Evolutionary conservation across 2,329 filamentous ascomycete genomes (phyloP).

Genomic region (Didymella pinodella): DNA sequence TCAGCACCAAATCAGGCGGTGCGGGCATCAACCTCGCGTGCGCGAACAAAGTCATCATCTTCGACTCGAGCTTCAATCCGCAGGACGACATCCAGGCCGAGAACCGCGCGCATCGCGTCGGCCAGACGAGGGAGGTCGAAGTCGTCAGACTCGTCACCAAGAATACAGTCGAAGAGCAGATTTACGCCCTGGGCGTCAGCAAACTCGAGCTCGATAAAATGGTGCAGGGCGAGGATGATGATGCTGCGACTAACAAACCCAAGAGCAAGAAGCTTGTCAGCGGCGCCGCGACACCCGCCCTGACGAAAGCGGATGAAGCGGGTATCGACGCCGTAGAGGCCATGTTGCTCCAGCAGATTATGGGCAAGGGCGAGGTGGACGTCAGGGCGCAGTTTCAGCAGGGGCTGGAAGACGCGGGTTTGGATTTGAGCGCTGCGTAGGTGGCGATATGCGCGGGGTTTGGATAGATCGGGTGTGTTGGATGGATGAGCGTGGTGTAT

Average conservation of each 20-base stretch:
- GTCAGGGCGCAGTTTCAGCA: constrained; percentile 53
- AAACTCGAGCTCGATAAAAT: constrained; percentile 88
- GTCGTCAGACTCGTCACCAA: constrained; percentile 83
- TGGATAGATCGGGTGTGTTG: background rate
- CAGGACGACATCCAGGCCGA: constrained; percentile 99
- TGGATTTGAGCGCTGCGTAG: constrained; percentile 45
- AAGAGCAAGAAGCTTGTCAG: constrained; percentile 29
- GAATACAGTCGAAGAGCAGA: constrained; percentile 89
- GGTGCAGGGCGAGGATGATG: constrained; percentile 68
- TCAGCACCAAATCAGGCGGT: constrained; percentile 94
- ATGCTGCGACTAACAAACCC: constrained; percentile 17
- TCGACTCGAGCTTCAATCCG: constrained; percentile 96
- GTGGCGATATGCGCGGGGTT: background rate
- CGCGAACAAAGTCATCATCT: constrained; percentile 97
- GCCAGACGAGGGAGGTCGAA: constrained; percentile 89
- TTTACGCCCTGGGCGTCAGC: constrained; percentile 87
- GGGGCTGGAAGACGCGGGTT: constrained; percentile 53
- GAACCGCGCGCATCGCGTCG: constrained; percentile 93
- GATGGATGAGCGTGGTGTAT: background rate
- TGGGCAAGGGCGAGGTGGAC: constrained; percentile 36
- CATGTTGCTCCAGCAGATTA: constrained; percentile 51
- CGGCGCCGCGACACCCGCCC: constrained; percentile 31
- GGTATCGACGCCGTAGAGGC: constrained; percentile 49
- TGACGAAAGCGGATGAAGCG: constrained; percentile 47
- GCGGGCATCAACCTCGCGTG: constrained; percentile 95